These are phyloP conservation scores for Metschnikowia drakensbergensis DNA, from an alignment of 805 yeast species.

Conservation along the genomic window DNA sequence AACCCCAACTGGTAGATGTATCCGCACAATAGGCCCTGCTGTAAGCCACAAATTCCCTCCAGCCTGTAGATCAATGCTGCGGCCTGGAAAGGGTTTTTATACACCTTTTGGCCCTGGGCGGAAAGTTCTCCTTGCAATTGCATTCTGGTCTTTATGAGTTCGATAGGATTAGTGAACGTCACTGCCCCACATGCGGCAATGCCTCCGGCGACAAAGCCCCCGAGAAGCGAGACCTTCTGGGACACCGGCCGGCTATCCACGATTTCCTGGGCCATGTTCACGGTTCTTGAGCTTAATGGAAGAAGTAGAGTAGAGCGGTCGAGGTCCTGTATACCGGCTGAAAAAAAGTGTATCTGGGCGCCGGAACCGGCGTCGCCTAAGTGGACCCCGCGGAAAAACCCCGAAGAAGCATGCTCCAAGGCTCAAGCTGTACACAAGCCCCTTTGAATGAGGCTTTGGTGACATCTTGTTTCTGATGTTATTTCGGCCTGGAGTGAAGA, in stretches of 20 bases:
- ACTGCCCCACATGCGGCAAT: conserved; percentile 96
- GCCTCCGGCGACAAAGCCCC: conserved; percentile 85
- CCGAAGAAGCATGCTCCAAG: no score
- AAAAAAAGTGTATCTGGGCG: neutral
- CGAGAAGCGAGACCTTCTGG: conserved; percentile 52
- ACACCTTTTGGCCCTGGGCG: conserved; percentile 50
- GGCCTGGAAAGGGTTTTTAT: conserved; percentile 86
- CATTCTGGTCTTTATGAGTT: conserved; percentile 91
- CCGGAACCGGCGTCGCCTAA: neutral
- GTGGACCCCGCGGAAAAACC: no score
- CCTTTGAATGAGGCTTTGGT: no score
- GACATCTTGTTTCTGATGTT: no score
- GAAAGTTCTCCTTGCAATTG: conserved; percentile 92
- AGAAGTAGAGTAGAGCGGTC: neutral
- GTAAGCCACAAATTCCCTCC: conserved; percentile 86
- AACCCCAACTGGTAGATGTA: conserved; percentile 86
- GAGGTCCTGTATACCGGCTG: neutral
- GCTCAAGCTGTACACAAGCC: no score
- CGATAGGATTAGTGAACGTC: conserved; percentile 94
- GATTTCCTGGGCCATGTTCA: neutral
- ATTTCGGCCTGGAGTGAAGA: no score
- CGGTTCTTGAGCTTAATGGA: neutral
- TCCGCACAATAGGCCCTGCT: conserved; percentile 86
- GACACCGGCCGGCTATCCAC: conserved; percentile 9
- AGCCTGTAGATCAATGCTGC: conserved; percentile 62